Percentiles rank a stretch among this genome's conserved stretches.
Evolutionary conservation across 2,329 filamentous ascomycete species (phyloP).

Genomic region (Helminthosporium solani): DNA sequence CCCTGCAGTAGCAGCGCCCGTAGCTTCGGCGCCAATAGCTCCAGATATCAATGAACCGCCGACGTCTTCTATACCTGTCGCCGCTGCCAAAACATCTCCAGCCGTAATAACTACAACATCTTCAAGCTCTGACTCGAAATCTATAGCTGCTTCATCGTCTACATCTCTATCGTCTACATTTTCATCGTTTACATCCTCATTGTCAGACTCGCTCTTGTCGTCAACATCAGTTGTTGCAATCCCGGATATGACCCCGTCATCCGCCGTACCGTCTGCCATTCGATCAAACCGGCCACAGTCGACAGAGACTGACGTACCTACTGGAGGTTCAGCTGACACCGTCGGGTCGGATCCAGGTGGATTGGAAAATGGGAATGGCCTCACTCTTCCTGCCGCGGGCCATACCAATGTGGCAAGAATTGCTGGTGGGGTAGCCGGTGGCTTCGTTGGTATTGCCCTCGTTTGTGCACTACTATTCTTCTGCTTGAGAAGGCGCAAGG

Average conservation of each 20-base stretch:
- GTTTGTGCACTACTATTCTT: constrained; percentile 36
- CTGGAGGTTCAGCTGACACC: constrained; percentile 29
- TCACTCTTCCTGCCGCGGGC: constrained; percentile 20
- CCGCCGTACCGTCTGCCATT: constrained; percentile 12
- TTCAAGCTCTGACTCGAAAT: constrained; percentile 34
- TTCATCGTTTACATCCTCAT: constrained; percentile 15
- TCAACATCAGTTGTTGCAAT: constrained; percentile 15
- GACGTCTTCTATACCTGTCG: constrained; percentile 4
- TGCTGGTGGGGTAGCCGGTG: constrained; percentile 38
- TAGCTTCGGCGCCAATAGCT: constrained; percentile 3
- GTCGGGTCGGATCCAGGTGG: constrained; percentile 29
- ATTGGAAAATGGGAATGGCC: constrained; percentile 11
- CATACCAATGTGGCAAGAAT: constrained; percentile 33
- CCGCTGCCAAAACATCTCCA: constrained; percentile 10
- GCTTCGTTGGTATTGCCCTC: constrained; percentile 33
- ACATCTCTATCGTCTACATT: constrained; percentile 10
- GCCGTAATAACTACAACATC: constrained; percentile 18
- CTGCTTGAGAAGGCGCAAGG: constrained; percentile 34
- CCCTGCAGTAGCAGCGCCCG: constrained; percentile 4
- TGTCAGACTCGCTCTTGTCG: constrained; percentile 7
- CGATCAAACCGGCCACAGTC: constrained; percentile 20
- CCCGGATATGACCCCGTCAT: constrained; percentile 14
- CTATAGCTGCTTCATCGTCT: constrained; percentile 24
- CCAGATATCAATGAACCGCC: constrained; percentile 5
- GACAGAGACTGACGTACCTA: constrained; percentile 15